phyloP scores from a whole-genome alignment of 768 basidiomycete species.

The Boletus subparvulus region DNA sequence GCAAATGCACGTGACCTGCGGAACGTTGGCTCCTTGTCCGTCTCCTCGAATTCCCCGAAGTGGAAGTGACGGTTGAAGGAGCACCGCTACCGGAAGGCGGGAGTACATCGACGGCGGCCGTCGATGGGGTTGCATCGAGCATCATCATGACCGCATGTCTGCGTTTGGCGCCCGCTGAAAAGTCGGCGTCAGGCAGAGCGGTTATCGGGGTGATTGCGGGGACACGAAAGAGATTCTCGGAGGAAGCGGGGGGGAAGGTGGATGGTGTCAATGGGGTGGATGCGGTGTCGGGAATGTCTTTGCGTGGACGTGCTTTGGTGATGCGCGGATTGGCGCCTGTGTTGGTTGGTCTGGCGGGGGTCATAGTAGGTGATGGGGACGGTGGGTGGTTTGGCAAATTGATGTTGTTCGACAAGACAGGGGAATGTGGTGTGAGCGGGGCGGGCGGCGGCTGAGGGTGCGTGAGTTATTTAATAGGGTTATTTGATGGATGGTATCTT shows the following conservation, averaged over 20 bases:
- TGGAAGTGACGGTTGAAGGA: constrained; percentile 20
- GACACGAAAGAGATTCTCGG: constrained; percentile 31
- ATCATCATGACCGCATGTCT: constrained; percentile 80
- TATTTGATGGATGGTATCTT: constrained; percentile 18
- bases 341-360: constrained; percentile 16
- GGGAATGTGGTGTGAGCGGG: constrained; percentile 36
- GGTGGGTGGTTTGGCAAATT: constrained; percentile 17
- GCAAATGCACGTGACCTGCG: constrained; percentile 38
- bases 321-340: constrained; percentile 20
- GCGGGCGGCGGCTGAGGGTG: constrained; percentile 14
- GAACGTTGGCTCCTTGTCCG: constrained; percentile 55
- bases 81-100: constrained; percentile 37
- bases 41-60: constrained; percentile 42
- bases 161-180: constrained; percentile 64
- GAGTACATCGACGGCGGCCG: constrained; percentile 38
- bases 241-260: constrained; percentile 24
- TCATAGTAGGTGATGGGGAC: constrained; percentile 31
- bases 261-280: constrained; percentile 17
- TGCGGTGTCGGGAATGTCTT: constrained; percentile 25
- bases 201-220: constrained; percentile 26
- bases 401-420: constrained; percentile 21
- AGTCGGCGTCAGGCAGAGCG: constrained; percentile 33
- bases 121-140: constrained; percentile 52
- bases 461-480: constrained; percentile 6
- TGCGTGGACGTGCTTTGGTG: constrained; percentile 33